These are phyloP conservation scores for Ogataea pilisensis DNA, from an alignment of 805 yeast species.

Conservation along the genomic window DNA sequence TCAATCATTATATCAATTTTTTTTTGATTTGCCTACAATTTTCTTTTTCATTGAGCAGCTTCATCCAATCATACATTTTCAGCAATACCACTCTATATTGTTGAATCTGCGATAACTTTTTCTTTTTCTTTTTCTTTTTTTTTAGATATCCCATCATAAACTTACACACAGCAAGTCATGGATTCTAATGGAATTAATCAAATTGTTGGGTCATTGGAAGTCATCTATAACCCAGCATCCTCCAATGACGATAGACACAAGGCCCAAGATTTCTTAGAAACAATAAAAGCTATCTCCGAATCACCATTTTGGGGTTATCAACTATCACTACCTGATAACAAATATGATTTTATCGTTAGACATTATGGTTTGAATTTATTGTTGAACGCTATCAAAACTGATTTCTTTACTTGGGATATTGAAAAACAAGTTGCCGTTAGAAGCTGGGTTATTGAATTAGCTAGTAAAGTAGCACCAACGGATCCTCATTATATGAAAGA, in stretches of 20 bases:
- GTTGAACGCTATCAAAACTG: conserved; percentile 61
- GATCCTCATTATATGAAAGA: conserved; percentile 92
- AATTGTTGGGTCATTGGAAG: conserved; percentile 71
- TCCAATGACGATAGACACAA: conserved; percentile 51
- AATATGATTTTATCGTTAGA: conserved; percentile 66
- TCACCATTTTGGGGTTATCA: conserved; percentile 93
- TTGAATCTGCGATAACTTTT: neutral
- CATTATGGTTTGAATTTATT: conserved; percentile 86
- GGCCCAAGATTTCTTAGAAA: conserved; percentile 66
- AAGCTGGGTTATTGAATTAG: conserved; percentile 80
- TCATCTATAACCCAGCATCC: conserved; percentile 65
- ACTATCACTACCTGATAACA: conserved; percentile 61
- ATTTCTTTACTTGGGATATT: conserved; percentile 51
- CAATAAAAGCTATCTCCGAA: conserved; percentile 70
- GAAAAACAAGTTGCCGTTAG: conserved; percentile 65
- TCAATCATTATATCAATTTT: too few relatives aligned
- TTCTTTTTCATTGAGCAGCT: too few relatives aligned
- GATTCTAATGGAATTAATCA: conserved; percentile 66
- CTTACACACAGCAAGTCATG: conserved; percentile 34
- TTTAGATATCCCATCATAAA: too few relatives aligned
- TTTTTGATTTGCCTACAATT: too few relatives aligned
- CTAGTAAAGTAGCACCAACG: conserved; percentile 47
- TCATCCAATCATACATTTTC: too few relatives aligned
- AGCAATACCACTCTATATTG: too few relatives aligned
- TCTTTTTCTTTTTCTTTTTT: conserved; percentile 1